phyloP scores from a whole-genome alignment of 495 filamentous ascomycete genomes.

The Trichoderma parareesei region DNA sequence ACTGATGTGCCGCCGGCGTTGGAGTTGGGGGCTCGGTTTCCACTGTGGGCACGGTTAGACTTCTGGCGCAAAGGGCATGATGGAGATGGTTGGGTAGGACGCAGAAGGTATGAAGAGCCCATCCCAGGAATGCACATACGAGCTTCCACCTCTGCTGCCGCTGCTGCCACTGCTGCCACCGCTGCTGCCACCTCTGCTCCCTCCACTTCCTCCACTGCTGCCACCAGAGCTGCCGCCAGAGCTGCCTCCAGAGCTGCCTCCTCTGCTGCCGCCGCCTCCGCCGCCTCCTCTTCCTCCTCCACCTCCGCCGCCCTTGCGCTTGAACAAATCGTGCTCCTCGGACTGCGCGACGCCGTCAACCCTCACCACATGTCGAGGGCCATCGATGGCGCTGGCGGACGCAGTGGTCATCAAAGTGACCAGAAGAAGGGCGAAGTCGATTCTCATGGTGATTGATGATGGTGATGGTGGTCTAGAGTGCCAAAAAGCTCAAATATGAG shows the following conservation, averaged over 20 bases:
- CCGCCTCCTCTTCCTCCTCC: slow-evolving; percentile 41
- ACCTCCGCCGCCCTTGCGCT: slow-evolving; percentile 49
- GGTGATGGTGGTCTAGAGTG: neutral
- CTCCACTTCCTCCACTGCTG: slow-evolving; percentile 25
- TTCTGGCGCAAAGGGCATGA: neutral
- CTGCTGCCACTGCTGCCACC: slow-evolving; percentile 21
- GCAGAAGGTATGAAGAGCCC: neutral
- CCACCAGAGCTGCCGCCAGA: slow-evolving; percentile 34
- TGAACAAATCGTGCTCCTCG: slow-evolving; percentile 38
- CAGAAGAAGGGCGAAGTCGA: neutral
- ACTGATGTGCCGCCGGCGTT: slow-evolving; percentile 58
- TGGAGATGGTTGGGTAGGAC: neutral
- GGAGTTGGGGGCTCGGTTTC: slow-evolving; percentile 27
- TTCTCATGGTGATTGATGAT: neutral
- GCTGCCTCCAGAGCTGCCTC: slow-evolving; percentile 32
- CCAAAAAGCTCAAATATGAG: neutral
- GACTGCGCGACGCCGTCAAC: slow-evolving; percentile 2
- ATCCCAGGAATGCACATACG: slow-evolving; percentile 3
- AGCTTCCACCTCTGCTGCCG: slow-evolving; percentile 20
- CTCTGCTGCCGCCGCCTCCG: slow-evolving; percentile 33
- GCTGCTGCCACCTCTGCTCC: slow-evolving; percentile 23
- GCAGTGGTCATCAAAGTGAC: neutral
- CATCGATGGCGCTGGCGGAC: neutral
- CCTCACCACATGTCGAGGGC: neutral
- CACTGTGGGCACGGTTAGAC: slow-evolving; percentile 13